Base-by-base conservation (phyloP, 768 basidiomycete genomes). In the Lyophyllum semitale region DNA sequence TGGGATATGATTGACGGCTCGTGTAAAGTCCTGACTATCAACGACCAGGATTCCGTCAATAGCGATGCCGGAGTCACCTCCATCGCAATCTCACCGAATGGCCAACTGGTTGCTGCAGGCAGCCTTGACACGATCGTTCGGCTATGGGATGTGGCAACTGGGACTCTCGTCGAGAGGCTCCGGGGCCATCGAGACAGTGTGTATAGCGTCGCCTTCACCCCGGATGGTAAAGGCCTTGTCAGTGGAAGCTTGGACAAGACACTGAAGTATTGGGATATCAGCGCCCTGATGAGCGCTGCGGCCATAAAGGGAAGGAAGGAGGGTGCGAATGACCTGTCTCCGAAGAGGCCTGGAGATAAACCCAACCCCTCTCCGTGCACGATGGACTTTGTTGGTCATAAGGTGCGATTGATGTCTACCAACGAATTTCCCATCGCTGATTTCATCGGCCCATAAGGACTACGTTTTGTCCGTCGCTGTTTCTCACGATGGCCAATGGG, bases 201-300 rank as follows among this genome's bases (percentile, higher is more conserved):
- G 30, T 95, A 94, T 69, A 88, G 88, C 43, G 82, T 95, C 2
- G 92, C 91, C 25, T 99, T 98, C 73, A 93, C 92, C 1, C 93
- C 93, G 0, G 95, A 96, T 64, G 94, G 94, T 18, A 85, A 86
- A 65, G 89, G 87, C 5, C 78, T 99, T 57, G 92, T 98, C 8
- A 94, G 91, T 58, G 96, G 95, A 25, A 93, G 91, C 71, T 73
- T 95, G 66, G 93, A 95, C 66, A 89, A 91, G 77, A 93, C 89
- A 26, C 68, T 95, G 55, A 92, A 93, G 71, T 84, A 88, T 56
- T 95, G 93, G 91, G 91, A 94, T 68, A 80, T 93, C 8, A 84
- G 84, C 61, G 86, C 81, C 33, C 77, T 97, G 60, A 83, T 88
- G 37, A 32, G 55, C 25, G 83, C 83, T 46, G 85, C 83, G 35